These are phyloP conservation scores for Candida pini DNA, from an alignment of 805 yeast species.

Conservation along the genomic window DNA sequence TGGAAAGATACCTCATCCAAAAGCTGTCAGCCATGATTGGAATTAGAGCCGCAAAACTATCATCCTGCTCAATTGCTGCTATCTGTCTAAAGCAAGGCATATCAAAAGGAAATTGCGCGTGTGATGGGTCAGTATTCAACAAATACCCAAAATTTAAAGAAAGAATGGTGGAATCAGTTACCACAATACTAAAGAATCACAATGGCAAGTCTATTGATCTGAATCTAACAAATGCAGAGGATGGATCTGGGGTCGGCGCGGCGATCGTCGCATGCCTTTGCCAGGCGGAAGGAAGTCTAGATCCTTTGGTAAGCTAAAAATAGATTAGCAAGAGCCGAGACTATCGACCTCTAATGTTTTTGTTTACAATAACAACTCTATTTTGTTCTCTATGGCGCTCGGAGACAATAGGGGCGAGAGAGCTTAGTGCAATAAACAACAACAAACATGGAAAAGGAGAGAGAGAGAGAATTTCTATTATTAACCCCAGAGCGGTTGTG, in stretches of 20 bases:
- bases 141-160: constrained; percentile 88
- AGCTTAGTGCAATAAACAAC: too few relatives aligned
- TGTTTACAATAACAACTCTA: too few relatives aligned
- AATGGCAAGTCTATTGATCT: constrained; percentile 13
- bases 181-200: constrained; percentile 83
- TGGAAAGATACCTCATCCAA: constrained; percentile 80
- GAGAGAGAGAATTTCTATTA: too few relatives aligned
- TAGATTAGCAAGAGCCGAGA: too few relatives aligned
- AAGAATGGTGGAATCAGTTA: constrained; percentile 82
- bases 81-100: constrained; percentile 81
- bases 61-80: constrained; percentile 94
- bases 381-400: too few relatives aligned
- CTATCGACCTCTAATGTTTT: too few relatives aligned
- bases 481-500: too few relatives aligned
- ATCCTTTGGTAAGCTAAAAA: too few relatives aligned
- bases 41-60: constrained; percentile 85
- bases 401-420: too few relatives aligned
- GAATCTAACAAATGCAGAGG: constrained; percentile 46
- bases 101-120: constrained; percentile 81
- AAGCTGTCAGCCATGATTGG: constrained; percentile 83
- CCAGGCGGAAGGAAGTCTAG: too few relatives aligned
- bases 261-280: constrained; percentile 96
- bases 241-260: constrained; percentile 98
- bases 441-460: too few relatives aligned
- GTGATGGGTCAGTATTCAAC: constrained; percentile 95